phyloP scores from a whole-genome alignment of 2,329 filamentous ascomycete genomes.

The Diaporthe humulicola region DNA sequence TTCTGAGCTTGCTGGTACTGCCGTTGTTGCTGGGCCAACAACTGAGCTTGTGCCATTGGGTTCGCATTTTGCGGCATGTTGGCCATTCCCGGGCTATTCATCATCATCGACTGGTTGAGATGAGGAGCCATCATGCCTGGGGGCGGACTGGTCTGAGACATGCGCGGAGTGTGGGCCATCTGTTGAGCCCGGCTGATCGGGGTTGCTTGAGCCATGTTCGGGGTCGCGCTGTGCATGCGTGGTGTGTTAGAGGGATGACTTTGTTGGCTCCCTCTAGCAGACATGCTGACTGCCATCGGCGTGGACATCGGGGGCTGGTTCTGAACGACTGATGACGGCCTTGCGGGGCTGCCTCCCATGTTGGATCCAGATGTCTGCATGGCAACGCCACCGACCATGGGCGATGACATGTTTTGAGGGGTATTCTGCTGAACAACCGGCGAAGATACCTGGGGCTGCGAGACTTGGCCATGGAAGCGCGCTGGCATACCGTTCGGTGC shows the following conservation, averaged over 20 bases:
- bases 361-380: conserved; percentile 77
- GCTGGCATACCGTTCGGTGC: conserved; percentile 52
- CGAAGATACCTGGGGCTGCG: conserved; percentile 76
- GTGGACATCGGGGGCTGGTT: conserved; percentile 68
- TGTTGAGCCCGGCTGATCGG: conserved; percentile 64
- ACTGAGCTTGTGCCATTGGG: conserved; percentile 51
- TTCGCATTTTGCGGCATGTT: conserved; percentile 56
- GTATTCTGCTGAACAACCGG: conserved; percentile 75
- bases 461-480: conserved; percentile 68
- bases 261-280: conserved; percentile 74
- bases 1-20: conserved; percentile 60
- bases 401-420: conserved; percentile 75
- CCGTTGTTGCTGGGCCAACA: conserved; percentile 60
- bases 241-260: conserved; percentile 75
- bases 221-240: conserved; percentile 71
- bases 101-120: conserved; percentile 66
- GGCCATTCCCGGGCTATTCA: conserved; percentile 60
- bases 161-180: conserved; percentile 70
- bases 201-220: conserved; percentile 71
- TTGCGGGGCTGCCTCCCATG: conserved; percentile 76
- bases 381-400: conserved; percentile 71
- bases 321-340: conserved; percentile 76
- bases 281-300: conserved; percentile 74
- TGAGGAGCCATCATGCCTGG: conserved; percentile 71
- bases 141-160: conserved; percentile 73